Evolutionary conservation across 2,329 filamentous ascomycete genomes (phyloP), one percentile per base, ranked within the genome.

Genomic region (Talaromyces sp.): DNA sequence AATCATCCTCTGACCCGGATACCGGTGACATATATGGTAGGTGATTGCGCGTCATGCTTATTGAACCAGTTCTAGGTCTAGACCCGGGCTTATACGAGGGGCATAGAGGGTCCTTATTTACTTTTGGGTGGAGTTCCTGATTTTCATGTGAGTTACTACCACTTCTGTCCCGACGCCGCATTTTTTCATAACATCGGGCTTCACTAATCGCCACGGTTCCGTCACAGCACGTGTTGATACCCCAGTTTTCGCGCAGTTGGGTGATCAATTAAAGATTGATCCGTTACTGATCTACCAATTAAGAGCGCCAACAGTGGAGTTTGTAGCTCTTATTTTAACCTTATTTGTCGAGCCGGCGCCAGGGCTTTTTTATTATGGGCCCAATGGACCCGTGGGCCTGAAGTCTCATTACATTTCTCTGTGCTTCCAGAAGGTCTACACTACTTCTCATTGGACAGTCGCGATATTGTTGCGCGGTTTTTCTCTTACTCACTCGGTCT

Each of bases 281-380:
- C 19, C 19, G 19, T 19, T 9, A 0, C 3, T 9, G 13, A n/a
- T 27, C 16, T 27, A 7, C 56, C 56, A 59, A 45, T 59, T 7
- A 22, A 19, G n/a, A 43, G 22, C 24, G 16, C 16, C 6, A 10
- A 3, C 1, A 11, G 27, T 56, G 33, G 16, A 41, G 11, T 11
- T n/a, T n/a, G 33, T 8, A 9, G 60, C 47, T 10, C 35, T 24
- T 39, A 37, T 37, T 37, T 57, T 45, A 39, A 63, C 49, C 50
- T 63, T 57, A 57, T 57, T 57, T 37, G 61, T 27, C 24, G 39
- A 56, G 49, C 60, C 49, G 47, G 47, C 60, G 47, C 60, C 47
- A 54, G 24, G 59, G 43, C 45, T 27, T 37, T 54, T 62, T 57
- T 39, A 22, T n/a, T 47, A 10, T 50, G 59, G 59, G 59, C 8